phyloP scores from a whole-genome alignment of 768 basidiomycete genomes.

The Leccinum longicurvipes region DNA sequence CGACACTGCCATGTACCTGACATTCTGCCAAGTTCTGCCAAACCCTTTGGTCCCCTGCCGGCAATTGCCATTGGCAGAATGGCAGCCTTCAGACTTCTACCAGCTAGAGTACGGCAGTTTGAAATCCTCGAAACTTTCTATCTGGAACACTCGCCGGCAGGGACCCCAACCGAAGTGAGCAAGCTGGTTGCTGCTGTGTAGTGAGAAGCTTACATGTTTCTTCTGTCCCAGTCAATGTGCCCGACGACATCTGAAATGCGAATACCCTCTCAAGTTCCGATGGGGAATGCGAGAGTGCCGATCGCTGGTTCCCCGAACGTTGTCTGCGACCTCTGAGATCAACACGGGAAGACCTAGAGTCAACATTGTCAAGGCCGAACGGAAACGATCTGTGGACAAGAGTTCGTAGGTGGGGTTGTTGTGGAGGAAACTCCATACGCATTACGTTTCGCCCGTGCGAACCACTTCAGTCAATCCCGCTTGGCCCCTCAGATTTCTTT shows the following conservation, averaged over 20 bases:
- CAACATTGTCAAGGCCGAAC: constrained; percentile 18
- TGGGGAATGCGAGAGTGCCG: constrained; percentile 56
- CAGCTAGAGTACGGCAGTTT: too few relatives aligned
- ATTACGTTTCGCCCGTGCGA: constrained; percentile 11
- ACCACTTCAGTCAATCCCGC: constrained; percentile 6
- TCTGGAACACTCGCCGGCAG: too few relatives aligned
- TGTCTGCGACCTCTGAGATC: constrained; percentile 24
- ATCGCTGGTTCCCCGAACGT: constrained; percentile 32
- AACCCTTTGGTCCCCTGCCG: too few relatives aligned
- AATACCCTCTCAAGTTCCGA: constrained; percentile 67
- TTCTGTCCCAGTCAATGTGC: constrained; percentile 60
- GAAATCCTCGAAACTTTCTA: too few relatives aligned
- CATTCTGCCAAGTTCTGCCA: too few relatives aligned
- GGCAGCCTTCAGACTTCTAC: too few relatives aligned
- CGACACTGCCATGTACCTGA: too few relatives aligned
- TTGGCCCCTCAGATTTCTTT: constrained; percentile 2
- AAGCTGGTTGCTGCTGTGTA: too few relatives aligned
- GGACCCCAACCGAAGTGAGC: too few relatives aligned
- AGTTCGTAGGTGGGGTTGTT: constrained; percentile 13
- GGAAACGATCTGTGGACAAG: constrained; percentile 31
- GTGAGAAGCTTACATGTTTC: too few relatives aligned
- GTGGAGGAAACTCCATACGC: neutral
- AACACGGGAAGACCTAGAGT: constrained; percentile 25
- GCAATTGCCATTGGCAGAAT: too few relatives aligned
- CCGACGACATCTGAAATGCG: constrained; percentile 64